Conservation (phyloP, 73 alveolate genomes). For the Paramecium caudatum region DNA sequence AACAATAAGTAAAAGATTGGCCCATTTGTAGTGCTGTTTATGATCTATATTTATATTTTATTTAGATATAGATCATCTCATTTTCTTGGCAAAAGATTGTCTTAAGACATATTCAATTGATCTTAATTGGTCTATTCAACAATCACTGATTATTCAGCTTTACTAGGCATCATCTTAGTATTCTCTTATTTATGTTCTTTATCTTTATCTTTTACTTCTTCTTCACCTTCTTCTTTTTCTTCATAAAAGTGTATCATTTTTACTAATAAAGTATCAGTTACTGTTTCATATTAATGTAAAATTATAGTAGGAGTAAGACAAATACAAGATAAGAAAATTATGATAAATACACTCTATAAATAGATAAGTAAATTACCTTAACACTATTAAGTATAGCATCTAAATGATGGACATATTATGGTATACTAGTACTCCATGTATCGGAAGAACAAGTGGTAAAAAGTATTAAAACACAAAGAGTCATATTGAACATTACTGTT, state of each 20-base stretch:
- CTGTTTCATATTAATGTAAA: conserved; percentile 41
- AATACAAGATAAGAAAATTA: conserved; percentile 14
- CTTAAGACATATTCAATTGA: conserved; percentile 54
- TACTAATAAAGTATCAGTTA: conserved; percentile 16
- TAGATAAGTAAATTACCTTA: not conserved
- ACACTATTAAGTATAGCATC: conserved; percentile 26
- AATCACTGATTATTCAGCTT: conserved; percentile 53
- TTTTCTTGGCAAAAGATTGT: not conserved
- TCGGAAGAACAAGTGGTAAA: conserved; percentile 59
- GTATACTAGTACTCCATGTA: conserved; percentile 54
- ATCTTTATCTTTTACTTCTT: conserved; percentile 14
- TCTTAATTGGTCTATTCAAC: conserved; percentile 16
- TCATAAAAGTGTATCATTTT: conserved; percentile 62
- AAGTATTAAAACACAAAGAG: not conserved
- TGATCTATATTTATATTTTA: conserved; percentile 16
- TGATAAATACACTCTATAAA: conserved; percentile 43
- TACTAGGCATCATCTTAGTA: no score
- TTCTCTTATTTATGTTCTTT: conserved; percentile 36
- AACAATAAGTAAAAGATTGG: not conserved
- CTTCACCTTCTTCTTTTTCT: conserved; percentile 55
- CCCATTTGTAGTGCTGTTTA: conserved; percentile 40
- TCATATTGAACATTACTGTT: conserved; percentile 4
- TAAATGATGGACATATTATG: conserved; percentile 50
- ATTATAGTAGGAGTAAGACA: conserved; percentile 55
- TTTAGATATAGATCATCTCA: not conserved